phyloP scores from a whole-genome alignment of 2,329 filamentous ascomycete genomes.

The Laburnicola sp. region DNA sequence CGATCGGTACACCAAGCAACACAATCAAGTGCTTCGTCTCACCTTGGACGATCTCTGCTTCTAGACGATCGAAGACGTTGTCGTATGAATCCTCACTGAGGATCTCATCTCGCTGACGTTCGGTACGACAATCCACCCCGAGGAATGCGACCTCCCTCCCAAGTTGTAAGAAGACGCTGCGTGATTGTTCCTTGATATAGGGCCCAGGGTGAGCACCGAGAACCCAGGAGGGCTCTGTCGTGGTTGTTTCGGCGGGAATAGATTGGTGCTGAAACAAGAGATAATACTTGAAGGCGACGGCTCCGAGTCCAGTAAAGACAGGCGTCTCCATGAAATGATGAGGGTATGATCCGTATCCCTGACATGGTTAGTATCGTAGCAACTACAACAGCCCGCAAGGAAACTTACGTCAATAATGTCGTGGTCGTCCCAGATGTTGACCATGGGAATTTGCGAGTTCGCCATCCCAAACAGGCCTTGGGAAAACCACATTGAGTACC shows the following conservation, averaged over 20 bases:
- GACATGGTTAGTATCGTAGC: constrained; percentile 58
- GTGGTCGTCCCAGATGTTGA: constrained; percentile 98
- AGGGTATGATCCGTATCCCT: constrained; percentile 91
- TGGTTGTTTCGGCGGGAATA: constrained; percentile 75
- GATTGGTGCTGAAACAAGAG: constrained; percentile 98
- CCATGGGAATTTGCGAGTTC: constrained; percentile 92
- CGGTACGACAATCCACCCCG: constrained; percentile 87
- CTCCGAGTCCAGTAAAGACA: constrained; percentile 86
- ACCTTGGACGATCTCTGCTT: constrained; percentile 77
- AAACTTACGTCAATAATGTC: constrained; percentile 55
- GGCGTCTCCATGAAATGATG: constrained; percentile 88
- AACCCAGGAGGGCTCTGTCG: constrained; percentile 88
- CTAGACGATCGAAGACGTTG: constrained; percentile 81
- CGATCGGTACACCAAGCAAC: constrained; percentile 70
- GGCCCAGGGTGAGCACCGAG: constrained; percentile 79
- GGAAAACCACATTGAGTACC: constrained; percentile 94
- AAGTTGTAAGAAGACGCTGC: constrained; percentile 82
- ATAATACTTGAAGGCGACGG: constrained; percentile 97
- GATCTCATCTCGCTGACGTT: constrained; percentile 81
- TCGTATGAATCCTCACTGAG: constrained; percentile 81
- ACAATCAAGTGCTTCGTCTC: constrained; percentile 90
- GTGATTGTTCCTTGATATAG: constrained; percentile 84
- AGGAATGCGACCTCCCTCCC: constrained; percentile 79
- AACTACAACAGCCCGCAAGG: constrained; percentile 47
- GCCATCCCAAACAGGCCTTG: constrained; percentile 93